Evolutionary conservation across 805 yeast species (phyloP), one percentile per base, ranked within the genome.

Genomic region (Torulaspora delbrueckii): DNA sequence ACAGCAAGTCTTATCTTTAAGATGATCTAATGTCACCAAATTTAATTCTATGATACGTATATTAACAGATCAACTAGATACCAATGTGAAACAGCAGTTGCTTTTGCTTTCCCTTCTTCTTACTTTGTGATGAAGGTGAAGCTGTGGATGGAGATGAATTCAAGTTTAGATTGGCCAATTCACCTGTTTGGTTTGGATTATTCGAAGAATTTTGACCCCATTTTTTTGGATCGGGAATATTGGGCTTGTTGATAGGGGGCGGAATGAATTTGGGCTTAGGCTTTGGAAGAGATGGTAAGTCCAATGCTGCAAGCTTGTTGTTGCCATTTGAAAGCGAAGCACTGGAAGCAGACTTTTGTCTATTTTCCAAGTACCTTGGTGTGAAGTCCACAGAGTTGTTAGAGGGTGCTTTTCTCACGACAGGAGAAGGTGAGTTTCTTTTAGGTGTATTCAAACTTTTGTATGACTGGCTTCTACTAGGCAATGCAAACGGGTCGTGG

Each of bases 161-260:
- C 19, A 47, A 22, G 8, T 30, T 36, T 26, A 55, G 36, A 9
- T 45, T 43, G 23, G 48, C 35, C 10, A 53, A 31, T 16, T 46
- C 53, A 43, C 47, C 46, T 6, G 14, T 25, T 6, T 37, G 10
- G 4, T 26, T 37, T 2, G 38, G 12, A 12, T 40, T 19, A n/a
- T 23, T 8, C 2, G 42, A 7, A 10, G 55, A 40, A 7, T 39
- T 36, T 32, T 57, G 56, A 13, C 62, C 55, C 74, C 73, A 66
- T n/a, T 60, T 53, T 26, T 70, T 64, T 22, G 70, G 69, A 33
- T 66, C 68, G n/a, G 65, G 59, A 12, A 60, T 41, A 5, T 52
- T 53, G 1, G 64, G 58, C 52, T 65, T 79, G 39, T 78, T 79
- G 3, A 84, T 86, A 33, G 84, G 71, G 2, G 89, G 86, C 43